Conservation (phyloP, 768 basidiomycete species). For the Austroboletus festivus region DNA sequence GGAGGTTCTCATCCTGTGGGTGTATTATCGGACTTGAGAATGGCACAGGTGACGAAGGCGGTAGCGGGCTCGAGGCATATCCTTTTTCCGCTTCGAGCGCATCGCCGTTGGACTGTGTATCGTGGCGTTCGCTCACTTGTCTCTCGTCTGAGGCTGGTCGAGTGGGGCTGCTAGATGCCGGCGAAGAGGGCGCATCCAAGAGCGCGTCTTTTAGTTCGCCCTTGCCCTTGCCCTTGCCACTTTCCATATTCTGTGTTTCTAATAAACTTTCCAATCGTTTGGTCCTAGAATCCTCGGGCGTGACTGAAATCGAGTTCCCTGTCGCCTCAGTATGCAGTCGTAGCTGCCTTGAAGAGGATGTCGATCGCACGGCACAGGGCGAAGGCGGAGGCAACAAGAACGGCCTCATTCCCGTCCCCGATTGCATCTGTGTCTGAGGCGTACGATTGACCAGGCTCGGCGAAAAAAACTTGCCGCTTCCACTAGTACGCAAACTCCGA, state of each 20-base stretch:
- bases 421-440: conserved; percentile 15
- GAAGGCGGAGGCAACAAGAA: conserved; percentile 28
- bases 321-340: background rate
- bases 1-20: background rate
- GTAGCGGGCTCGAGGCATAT: conserved; percentile 46
- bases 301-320: background rate
- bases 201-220: conserved; percentile 40
- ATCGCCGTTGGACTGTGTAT: conserved; percentile 12
- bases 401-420: conserved; percentile 12
- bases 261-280: background rate
- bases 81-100: conserved; percentile 24
- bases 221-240: conserved; percentile 23
- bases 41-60: conserved; percentile 61
- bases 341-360: conserved; percentile 1
- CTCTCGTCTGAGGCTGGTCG: background rate
- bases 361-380: conserved; percentile 15
- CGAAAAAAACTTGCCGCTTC: conserved; percentile 8
- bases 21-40: conserved; percentile 25
- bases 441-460: conserved; percentile 8
- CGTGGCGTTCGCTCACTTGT: conserved; percentile 10
- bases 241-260: conserved; percentile 6
- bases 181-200: too few relatives aligned
- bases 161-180: conserved; percentile 16
- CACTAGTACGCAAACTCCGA: background rate
- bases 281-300: too few relatives aligned